phyloP scores from a whole-genome alignment of 1,139 yeast species.

The Spathaspora sp. region DNA sequence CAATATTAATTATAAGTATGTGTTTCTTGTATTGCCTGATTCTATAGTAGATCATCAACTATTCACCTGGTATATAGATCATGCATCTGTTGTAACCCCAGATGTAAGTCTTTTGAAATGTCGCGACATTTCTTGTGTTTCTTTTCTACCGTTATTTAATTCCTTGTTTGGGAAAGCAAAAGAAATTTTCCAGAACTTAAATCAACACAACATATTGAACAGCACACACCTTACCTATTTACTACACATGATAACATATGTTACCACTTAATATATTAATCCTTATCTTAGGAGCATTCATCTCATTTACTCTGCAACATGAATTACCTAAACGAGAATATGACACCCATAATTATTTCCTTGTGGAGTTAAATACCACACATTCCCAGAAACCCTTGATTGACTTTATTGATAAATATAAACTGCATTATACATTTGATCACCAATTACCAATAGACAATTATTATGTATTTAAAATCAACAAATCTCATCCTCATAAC shows the following conservation, averaged over 20 bases:
- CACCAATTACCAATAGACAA: constrained; percentile 56
- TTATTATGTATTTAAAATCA: constrained; percentile 61
- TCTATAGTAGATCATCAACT: too few species aligned
- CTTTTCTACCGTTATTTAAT: neutral
- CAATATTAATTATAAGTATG: neutral
- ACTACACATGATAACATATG: constrained; percentile 6
- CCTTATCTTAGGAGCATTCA: constrained; percentile 8
- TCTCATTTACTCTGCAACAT: constrained; percentile 8
- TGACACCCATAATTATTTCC: constrained; percentile 48
- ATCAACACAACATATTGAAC: neutral
- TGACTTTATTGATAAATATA: constrained; percentile 34
- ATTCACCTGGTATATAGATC: too few species aligned
- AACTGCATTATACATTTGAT: constrained; percentile 45
- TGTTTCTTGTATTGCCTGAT: neutral
- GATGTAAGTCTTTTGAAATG: too few species aligned
- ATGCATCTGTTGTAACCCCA: too few species aligned
- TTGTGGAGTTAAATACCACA: constrained; percentile 52
- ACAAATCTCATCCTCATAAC: constrained; percentile 36
- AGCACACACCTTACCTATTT: neutral
- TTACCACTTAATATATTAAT: constrained; percentile 12
- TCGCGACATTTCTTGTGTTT: neutral
- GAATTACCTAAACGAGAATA: constrained; percentile 38
- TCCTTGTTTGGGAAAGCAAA: constrained; percentile 1
- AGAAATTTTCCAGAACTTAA: neutral
- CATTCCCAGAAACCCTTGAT: constrained; percentile 25